These are phyloP conservation scores for Harringtonia lauricola DNA, from an alignment of 2,329 filamentous ascomycete genomes.

Conservation along the genomic window DNA sequence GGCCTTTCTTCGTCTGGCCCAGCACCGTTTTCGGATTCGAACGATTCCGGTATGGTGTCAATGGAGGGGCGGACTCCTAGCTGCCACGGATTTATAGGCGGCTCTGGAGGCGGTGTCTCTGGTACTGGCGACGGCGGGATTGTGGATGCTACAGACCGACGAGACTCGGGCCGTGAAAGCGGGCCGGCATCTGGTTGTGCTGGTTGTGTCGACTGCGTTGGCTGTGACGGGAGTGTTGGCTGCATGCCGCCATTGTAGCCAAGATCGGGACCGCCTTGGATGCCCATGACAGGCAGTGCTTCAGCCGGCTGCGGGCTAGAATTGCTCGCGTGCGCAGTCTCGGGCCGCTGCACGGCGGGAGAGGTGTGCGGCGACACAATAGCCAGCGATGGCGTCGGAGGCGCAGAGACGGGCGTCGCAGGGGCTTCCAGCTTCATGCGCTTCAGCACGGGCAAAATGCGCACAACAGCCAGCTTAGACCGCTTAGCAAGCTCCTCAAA, in stretches of 20 bases:
- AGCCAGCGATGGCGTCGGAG: no score
- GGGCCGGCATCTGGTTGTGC: no score
- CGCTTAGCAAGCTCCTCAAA: conserved; percentile 36
- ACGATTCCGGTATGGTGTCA: conserved; percentile 9
- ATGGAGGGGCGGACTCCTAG: conserved; percentile 8
- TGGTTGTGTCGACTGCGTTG: no score
- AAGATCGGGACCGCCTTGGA: conserved; percentile 10
- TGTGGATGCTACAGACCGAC: not conserved
- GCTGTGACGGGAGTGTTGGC: not conserved
- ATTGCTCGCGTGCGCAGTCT: not conserved
- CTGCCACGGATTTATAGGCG: conserved; percentile 12
- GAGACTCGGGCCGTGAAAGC: no score
- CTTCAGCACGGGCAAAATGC: conserved; percentile 38
- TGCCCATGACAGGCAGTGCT: conserved; percentile 9
- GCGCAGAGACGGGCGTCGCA: not conserved
- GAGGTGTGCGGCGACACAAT: not conserved
- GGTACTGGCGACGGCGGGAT: conserved; percentile 2
- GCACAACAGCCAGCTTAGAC: conserved; percentile 36
- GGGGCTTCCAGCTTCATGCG: conserved; percentile 36
- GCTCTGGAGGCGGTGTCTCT: conserved; percentile 7
- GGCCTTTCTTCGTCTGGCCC: not conserved
- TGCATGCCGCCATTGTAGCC: conserved; percentile 9
- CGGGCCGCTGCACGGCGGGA: not conserved
- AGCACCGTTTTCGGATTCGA: conserved; percentile 2
- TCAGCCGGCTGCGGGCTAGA: not conserved